phyloP scores from a whole-genome alignment of 2,329 filamentous ascomycete species.

The Epichloe bromicola region DNA sequence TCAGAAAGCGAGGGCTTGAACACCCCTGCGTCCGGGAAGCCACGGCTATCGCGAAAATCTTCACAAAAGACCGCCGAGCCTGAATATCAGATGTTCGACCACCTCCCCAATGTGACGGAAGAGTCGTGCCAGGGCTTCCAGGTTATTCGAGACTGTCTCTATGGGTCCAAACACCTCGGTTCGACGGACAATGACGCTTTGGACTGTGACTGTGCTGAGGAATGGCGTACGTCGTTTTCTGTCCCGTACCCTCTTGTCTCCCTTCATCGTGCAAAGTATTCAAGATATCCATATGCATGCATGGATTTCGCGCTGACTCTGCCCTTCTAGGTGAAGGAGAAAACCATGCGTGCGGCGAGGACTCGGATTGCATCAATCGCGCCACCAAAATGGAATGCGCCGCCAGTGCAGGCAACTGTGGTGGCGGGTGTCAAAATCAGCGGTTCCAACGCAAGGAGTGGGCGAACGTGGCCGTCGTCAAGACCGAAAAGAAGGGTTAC shows the following conservation, averaged over 20 bases:
- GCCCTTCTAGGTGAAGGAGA: slow-evolving; percentile 36
- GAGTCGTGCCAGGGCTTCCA: slow-evolving; percentile 69
- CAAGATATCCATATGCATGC: too few species aligned
- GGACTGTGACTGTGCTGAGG: slow-evolving; percentile 89
- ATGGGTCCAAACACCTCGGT: slow-evolving; percentile 83
- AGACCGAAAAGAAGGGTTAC: slow-evolving; percentile 95
- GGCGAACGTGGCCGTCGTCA: slow-evolving; percentile 85
- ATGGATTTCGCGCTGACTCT: not conserved
- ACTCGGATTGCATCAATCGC: slow-evolving; percentile 97
- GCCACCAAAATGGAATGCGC: slow-evolving; percentile 95
- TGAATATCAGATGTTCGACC: slow-evolving; percentile 52
- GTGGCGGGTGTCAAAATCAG: slow-evolving; percentile 80
- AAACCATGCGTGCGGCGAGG: slow-evolving; percentile 85
- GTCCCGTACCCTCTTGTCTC: not conserved
- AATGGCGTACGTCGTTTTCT: slow-evolving; percentile 67
- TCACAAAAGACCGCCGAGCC: slow-evolving; percentile 53
- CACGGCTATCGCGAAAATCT: slow-evolving; percentile 60
- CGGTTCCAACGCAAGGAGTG: slow-evolving; percentile 86
- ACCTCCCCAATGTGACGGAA: slow-evolving; percentile 65
- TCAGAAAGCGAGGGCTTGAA: slow-evolving; percentile 27
- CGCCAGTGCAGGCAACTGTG: slow-evolving; percentile 69
- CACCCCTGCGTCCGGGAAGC: slow-evolving; percentile 36
- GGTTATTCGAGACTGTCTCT: slow-evolving; percentile 73
- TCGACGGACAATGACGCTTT: slow-evolving; percentile 80
- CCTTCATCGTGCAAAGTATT: not conserved